Evolutionary conservation across 73 alveolate genomes (phyloP), one percentile per base, ranked within the genome.

Genomic region (Paramecium sonneborni): DNA sequence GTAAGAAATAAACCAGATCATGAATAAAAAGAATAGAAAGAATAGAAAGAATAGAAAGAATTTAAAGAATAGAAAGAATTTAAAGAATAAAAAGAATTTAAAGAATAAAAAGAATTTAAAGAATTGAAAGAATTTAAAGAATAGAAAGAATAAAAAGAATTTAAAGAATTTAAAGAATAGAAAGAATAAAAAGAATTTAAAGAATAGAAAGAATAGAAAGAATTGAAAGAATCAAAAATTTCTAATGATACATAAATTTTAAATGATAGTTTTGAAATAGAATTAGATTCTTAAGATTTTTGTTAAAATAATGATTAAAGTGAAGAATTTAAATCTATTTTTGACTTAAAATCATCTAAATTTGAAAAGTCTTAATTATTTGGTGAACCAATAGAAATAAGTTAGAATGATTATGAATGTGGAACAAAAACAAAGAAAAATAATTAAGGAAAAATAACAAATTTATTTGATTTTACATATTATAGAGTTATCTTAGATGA

Each of bases 401-500:
- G 68, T 52, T 52, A 18, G 18, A 52, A 52, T 52, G 32, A 52
- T 62, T 8, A 38, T 62, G 72, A 76, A 76, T 57, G 46, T 62
- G 57, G 93, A 67, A 34, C 72, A 34, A 38, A 24, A 35, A 30
- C 35, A 74, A 74, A 74, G 24, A 76, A 76, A 86, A 58, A 23
- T 11, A 69, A 67, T 72, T 68, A 58, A 34, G 58, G 35, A 4
- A 21, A 74, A 10, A 5, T 35, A 26, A n/a, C 58, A 9, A 35
- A 62, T 86, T 69, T 86, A 28, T 68, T 86, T 24, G 85, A 62
- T 20, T 62, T 32, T 62, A 38, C n/a, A n/a, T 86, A 56, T 72
- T 57, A 58, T 37, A 86, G 93, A 20, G 88, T 86, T 5, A 86
- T 86, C 1, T 38, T 86, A 24, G 93, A 86, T 57, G 93, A 86